phyloP scores from a whole-genome alignment of 2,329 filamentous ascomycete genomes.

The Curvularia spicifera region DNA sequence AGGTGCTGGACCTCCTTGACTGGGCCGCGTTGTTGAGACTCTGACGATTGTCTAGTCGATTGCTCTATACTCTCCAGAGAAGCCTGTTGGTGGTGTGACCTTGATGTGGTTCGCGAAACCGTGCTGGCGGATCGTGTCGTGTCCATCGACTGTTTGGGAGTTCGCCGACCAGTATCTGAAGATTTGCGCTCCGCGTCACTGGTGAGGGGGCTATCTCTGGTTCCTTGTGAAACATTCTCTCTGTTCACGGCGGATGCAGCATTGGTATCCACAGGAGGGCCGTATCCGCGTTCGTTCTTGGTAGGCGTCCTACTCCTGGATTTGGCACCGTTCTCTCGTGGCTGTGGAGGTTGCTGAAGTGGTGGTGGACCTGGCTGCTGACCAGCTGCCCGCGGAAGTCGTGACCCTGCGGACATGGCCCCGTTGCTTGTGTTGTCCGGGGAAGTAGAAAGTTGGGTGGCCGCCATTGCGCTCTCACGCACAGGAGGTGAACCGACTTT shows the following conservation, averaged over 20 bases:
- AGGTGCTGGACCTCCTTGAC: conserved; percentile 42
- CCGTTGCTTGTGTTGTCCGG: conserved; percentile 43
- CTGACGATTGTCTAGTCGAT: conserved; percentile 40
- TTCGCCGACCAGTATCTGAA: conserved; percentile 41
- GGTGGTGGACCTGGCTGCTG: conserved; percentile 69
- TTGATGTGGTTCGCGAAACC: conserved; percentile 45
- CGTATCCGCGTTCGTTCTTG: conserved; percentile 55
- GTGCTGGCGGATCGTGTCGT: conserved; percentile 43
- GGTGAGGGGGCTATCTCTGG: conserved; percentile 44
- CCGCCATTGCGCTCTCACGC: conserved; percentile 53
- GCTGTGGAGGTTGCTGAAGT: conserved; percentile 66
- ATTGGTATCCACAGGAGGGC: conserved; percentile 52
- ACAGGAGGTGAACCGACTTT: conserved; percentile 42
- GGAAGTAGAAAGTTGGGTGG: conserved; percentile 43
- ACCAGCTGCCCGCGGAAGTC: conserved; percentile 65
- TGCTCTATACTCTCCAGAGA: conserved; percentile 63
- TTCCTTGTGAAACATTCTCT: conserved; percentile 56
- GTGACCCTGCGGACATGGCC: conserved; percentile 55
- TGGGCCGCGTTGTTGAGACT: conserved; percentile 36
- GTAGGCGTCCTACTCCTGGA: conserved; percentile 59
- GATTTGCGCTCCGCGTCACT: conserved; percentile 37
- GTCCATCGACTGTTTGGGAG: conserved; percentile 47
- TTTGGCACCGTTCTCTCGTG: conserved; percentile 53
- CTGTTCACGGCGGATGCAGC: conserved; percentile 53
- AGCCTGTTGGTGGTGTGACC: conserved; percentile 63